These are phyloP conservation scores for Monosporascus sp. DNA, from an alignment of 2,329 filamentous ascomycete species.

Conservation along the genomic window DNA sequence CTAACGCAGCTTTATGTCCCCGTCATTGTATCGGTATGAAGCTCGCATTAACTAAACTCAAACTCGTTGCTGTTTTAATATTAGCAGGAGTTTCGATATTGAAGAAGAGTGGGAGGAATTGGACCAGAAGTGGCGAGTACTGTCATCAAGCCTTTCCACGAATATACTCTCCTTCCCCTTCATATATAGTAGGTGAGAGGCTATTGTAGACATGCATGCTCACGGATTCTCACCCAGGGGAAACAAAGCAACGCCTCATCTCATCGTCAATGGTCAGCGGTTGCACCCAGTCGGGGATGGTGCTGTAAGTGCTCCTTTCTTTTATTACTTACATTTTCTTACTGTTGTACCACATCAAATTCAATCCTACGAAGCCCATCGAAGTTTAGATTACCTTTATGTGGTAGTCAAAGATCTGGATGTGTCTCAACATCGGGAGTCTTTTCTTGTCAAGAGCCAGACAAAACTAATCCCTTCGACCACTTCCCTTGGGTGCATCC, in stretches of 20 bases:
- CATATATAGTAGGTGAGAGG: neutral
- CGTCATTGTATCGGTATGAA: conserved; percentile 54
- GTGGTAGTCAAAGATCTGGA: too few relatives aligned
- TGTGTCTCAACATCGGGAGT: too few relatives aligned
- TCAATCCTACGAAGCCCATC: too few relatives aligned
- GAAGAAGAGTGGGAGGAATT: conserved; percentile 36
- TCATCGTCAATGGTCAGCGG: conserved; percentile 24
- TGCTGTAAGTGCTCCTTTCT: too few relatives aligned
- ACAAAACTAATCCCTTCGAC: too few relatives aligned
- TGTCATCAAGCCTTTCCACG: neutral
- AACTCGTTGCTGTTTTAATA: conserved; percentile 43
- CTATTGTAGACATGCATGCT: neutral
- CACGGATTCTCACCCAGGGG: conserved; percentile 9
- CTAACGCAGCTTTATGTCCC: conserved; percentile 23
- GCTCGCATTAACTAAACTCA: conserved; percentile 48
- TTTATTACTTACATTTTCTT: too few relatives aligned
- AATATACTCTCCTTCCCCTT: neutral
- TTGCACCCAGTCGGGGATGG: conserved; percentile 24
- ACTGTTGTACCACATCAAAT: too few relatives aligned
- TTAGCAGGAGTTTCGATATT: conserved; percentile 47
- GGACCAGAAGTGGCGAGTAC: conserved; percentile 22
- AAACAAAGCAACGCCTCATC: conserved; percentile 16
- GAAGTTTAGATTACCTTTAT: too few relatives aligned
- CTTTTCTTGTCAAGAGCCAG: too few relatives aligned
- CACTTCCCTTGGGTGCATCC: too few relatives aligned